Percentiles rank a stretch among this genome's conserved stretches.
These are phyloP conservation scores for Chlamydomonas reinhardtii DNA, from an alignment of 163 green algal genomes.

Conservation along the genomic window DNA sequence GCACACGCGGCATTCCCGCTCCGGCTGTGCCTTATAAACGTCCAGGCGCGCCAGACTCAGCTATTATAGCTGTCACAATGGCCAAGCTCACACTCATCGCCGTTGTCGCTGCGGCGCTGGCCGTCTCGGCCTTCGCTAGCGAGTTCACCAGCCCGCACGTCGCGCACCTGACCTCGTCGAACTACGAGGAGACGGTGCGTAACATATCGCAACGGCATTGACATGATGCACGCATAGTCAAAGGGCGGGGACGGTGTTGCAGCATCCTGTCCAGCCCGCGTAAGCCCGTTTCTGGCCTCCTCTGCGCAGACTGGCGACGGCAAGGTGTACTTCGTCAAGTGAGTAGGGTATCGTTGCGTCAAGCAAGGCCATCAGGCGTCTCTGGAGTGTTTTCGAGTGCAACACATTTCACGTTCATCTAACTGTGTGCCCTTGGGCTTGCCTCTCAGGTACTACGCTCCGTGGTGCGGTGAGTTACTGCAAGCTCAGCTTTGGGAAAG, in stretches of 20 bases:
- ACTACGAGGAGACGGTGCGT: constrained; percentile 69
- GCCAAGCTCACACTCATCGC: neutral
- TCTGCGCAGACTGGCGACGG: constrained; percentile 66
- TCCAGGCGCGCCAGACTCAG: too few relatives aligned
- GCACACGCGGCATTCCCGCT: too few relatives aligned
- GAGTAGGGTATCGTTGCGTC: neutral
- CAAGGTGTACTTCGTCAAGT: constrained; percentile 84
- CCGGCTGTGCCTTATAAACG: too few relatives aligned
- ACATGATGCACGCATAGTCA: neutral
- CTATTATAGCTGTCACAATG: neutral
- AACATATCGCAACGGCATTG: neutral
- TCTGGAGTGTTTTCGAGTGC: too few relatives aligned
- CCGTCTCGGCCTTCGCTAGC: neutral
- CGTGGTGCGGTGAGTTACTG: constrained; percentile 79
- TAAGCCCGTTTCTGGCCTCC: too few relatives aligned
- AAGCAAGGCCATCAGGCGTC: neutral
- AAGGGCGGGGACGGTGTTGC: too few relatives aligned
- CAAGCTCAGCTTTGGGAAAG: too few relatives aligned
- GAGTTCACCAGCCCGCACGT: constrained; percentile 38
- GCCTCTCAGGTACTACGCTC: constrained; percentile 67
- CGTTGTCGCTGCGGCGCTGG: neutral
- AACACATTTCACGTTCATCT: neutral
- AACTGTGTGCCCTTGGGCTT: neutral
- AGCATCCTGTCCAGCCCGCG: too few relatives aligned
- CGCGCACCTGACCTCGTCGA: constrained; percentile 57